Evolutionary conservation across 208 protist genomes (phyloP).

Genomic region (Naegleria gruberi): DNA sequence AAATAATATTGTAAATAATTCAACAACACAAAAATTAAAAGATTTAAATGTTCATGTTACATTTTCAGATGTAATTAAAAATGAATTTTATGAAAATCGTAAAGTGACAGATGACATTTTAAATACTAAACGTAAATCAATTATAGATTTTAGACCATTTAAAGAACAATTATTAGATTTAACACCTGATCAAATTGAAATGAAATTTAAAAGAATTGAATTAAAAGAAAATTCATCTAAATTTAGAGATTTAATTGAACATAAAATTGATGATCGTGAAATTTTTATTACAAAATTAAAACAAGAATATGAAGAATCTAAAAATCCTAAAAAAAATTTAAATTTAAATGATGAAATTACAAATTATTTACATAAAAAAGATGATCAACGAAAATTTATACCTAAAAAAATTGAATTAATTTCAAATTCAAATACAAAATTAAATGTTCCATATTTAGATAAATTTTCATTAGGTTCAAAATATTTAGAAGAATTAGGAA

Average conservation of each 20-base stretch:
- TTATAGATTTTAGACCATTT: conserved; percentile 16
- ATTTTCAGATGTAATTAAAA: not conserved
- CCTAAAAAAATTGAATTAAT: too few species aligned
- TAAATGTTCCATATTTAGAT: not conserved
- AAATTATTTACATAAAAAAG: not conserved
- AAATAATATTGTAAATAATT: too few species aligned
- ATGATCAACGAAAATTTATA: not conserved
- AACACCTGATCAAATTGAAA: not conserved
- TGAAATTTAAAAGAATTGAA: not conserved
- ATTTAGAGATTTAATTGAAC: not conserved
- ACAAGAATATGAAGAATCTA: not conserved
- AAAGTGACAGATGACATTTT: not conserved
- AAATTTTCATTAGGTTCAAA: not conserved
- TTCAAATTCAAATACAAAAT: not conserved
- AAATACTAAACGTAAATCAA: not conserved
- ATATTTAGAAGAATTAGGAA: not conserved
- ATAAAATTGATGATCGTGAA: not conserved
- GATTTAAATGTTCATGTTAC: not conserved
- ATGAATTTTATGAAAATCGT: not conserved
- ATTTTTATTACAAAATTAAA: not conserved
- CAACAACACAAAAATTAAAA: not conserved
- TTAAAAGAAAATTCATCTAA: not conserved
- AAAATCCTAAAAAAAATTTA: not conserved
- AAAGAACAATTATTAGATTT: conserved; percentile 10
- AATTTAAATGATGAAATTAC: not conserved